phyloP scores from a whole-genome alignment of 2,329 filamentous ascomycete genomes.

The Didymella keratinophila region DNA sequence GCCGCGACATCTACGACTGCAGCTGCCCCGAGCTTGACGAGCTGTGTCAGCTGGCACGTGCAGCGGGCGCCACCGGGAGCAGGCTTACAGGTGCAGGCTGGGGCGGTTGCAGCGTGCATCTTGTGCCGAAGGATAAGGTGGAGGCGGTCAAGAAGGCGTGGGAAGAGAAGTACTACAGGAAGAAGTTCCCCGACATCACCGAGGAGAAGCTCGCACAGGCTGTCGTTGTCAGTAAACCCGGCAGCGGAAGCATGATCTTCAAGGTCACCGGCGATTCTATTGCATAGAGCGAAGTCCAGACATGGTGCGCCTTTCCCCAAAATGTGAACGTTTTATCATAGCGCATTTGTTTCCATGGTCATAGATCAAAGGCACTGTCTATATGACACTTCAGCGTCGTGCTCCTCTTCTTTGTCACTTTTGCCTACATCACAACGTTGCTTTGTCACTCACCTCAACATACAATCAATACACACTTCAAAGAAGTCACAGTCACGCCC shows the following conservation, averaged over 20 bases:
- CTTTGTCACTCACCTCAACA: background rate
- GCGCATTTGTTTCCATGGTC: slow-evolving; percentile 1
- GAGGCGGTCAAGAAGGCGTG: slow-evolving; percentile 78
- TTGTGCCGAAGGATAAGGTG: slow-evolving; percentile 85
- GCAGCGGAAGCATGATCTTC: slow-evolving; percentile 66
- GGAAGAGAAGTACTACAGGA: slow-evolving; percentile 82
- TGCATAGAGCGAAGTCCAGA: slow-evolving; percentile 23
- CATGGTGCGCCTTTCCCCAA: too few relatives aligned
- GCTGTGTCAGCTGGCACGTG: slow-evolving; percentile 79
- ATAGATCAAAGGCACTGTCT: background rate
- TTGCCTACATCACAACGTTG: background rate
- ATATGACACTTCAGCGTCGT: background rate
- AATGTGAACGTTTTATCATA: background rate
- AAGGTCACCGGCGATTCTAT: slow-evolving; percentile 45
- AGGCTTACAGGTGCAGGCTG: slow-evolving; percentile 92
- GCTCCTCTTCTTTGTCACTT: background rate
- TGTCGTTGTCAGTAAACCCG: slow-evolving; percentile 88
- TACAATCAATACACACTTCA: background rate
- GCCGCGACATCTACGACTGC: slow-evolving; percentile 87
- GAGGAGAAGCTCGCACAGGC: slow-evolving; percentile 78
- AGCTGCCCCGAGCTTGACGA: slow-evolving; percentile 92
- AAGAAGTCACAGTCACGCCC: background rate
- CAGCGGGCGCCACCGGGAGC: slow-evolving; percentile 82
- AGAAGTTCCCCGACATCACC: slow-evolving; percentile 71
- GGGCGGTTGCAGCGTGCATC: slow-evolving; percentile 95